A percentile compares a stretch with the other conserved stretches of the same genome.
These are phyloP conservation scores for Acorus calamus DNA, from an alignment of 106 monocot genomes.

Conservation along the genomic window DNA sequence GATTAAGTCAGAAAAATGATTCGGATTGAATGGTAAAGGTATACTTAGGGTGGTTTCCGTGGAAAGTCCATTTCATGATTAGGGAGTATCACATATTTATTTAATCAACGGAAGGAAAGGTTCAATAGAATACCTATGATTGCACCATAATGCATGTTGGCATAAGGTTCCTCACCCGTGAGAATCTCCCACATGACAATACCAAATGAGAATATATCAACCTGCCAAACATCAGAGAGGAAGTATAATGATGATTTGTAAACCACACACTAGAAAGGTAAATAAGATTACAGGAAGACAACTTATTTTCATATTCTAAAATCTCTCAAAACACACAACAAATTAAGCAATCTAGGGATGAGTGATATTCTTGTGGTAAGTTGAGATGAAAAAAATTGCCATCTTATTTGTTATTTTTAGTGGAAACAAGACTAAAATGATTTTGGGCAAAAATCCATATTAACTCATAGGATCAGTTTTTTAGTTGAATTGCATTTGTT, in stretches of 20 bases:
- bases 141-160: constrained; percentile 88
- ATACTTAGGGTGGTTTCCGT: no score
- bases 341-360: no score
- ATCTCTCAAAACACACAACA: no score
- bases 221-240: constrained; percentile 28
- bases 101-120: background rate
- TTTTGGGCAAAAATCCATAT: background rate
- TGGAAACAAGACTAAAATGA: background rate
- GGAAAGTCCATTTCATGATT: no score
- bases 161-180: constrained; percentile 90
- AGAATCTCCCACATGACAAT: constrained; percentile 99
- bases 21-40: background rate
- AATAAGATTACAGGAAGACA: background rate
- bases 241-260: background rate
- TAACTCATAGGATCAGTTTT: no score
- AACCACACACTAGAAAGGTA: background rate
- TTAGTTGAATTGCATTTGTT: no score
- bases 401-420: no score
- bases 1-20: background rate
- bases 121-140: constrained; percentile 61
- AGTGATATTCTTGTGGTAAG: no score
- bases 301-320: no score
- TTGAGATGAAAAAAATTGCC: no score
- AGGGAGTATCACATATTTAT: background rate
- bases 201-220: constrained; percentile 94